These are phyloP conservation scores for Clitoria ternatea DNA, from an alignment of 306 rosid species.

Conservation along the genomic window DNA sequence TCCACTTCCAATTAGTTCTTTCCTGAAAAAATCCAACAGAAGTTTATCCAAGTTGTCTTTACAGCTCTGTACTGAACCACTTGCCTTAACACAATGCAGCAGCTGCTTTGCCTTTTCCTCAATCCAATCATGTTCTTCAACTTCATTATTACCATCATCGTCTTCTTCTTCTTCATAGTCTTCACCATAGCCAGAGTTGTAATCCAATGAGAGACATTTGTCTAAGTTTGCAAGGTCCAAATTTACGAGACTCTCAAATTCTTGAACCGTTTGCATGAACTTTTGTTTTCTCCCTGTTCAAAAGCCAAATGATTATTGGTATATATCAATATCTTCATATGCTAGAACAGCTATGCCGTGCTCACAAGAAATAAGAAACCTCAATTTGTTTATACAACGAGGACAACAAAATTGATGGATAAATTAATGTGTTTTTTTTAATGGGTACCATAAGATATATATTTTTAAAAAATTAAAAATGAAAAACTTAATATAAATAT, in stretches of 20 bases:
- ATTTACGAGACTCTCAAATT: conserved; percentile 41
- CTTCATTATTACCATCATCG: neutral
- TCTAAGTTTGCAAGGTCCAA: conserved; percentile 31
- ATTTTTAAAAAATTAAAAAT: too few species aligned
- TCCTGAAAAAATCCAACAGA: conserved; percentile 51
- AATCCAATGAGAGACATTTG: conserved; percentile 22
- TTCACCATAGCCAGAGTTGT: conserved; percentile 18
- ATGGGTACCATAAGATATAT: too few species aligned
- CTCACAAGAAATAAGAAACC: neutral
- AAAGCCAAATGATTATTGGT: conserved; percentile 12
- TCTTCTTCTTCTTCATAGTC: neutral
- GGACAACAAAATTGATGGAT: neutral
- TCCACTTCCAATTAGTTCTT: conserved; percentile 31
- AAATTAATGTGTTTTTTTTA: too few species aligned
- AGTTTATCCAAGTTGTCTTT: conserved; percentile 28
- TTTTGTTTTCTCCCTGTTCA: conserved; percentile 54
- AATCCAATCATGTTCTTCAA: conserved; percentile 27
- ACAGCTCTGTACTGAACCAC: conserved; percentile 4
- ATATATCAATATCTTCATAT: neutral
- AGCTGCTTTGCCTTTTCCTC: conserved; percentile 40
- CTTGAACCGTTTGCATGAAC: conserved; percentile 32
- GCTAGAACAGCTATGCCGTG: neutral
- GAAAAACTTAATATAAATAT: too few species aligned
- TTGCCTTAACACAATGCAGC: conserved; percentile 39
- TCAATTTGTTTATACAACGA: neutral